Evolutionary conservation across 169 alveolate species (phyloP), one percentile per base, ranked within the genome.

Genomic region (Ichthyophthirius multifiliis): DNA sequence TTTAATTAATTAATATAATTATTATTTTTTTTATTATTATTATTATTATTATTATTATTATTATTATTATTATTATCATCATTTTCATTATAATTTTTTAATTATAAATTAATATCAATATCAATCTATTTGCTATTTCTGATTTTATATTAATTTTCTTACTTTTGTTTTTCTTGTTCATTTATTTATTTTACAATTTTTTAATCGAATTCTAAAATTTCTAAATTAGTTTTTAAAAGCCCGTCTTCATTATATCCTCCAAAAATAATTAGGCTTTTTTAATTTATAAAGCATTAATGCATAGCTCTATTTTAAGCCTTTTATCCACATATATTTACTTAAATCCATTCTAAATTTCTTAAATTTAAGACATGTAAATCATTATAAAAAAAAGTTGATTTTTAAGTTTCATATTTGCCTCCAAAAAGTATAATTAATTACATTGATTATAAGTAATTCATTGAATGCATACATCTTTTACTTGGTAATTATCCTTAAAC

Each of bases 261-360:
- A 55, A 55, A 55, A 10, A 55, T 39, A 20, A 55, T 55, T n/a
- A 55, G 31, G 13, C 31, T 27, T 55, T 55, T 55, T 27, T 55
- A 39, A 27, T 55, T 55, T 3, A 55, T n/a, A 9, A 34, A 55
- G 23, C 43, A 27, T 7, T 20, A 15, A 55, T 55, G 71, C 71
- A 55, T 20, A 27, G 71, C 71, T 27, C 71, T 34, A 55, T 34
- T 34, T 27, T 16, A 6, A 13, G 23, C 31, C 5, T 39, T 55
- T 5, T 55, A 27, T 27, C 71, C 71, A 6, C 31, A 34, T 55
- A 55, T 12, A 27, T 55, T 55, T 1, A 55, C 71, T 27, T 55
- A 39, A 55, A 55, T 55, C 71, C 71, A 55, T 27, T 55, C 71
- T 55, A 55, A 55, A 55, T 55, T 55, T 39, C 31, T 55, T 3